Evolutionary conservation across 2,329 filamentous ascomycete genomes (phyloP), one percentile per base, ranked within the genome.

Genomic region (Cladosporium oxysporum): DNA sequence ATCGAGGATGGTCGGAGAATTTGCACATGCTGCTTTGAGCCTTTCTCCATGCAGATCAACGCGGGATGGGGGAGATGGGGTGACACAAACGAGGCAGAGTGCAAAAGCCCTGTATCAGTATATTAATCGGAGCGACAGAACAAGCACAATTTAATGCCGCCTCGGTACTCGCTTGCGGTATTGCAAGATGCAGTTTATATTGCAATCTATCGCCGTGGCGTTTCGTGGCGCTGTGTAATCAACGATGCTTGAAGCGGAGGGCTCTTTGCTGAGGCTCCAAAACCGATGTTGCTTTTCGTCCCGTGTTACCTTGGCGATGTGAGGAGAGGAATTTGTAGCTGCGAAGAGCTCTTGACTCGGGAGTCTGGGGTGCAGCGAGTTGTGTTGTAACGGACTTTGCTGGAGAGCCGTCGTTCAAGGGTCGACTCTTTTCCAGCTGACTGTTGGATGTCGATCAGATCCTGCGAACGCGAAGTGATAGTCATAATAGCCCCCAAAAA

Each of bases 361-460:
- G 52, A 33, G 52, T 29, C n/a, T 29, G 52, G 52, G 52, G 31
- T 55, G 52, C 52, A 55, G 52, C 52, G 12, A 55, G 52, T 55
- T 4, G 52, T 31, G 28, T 21, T 33, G 12, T 31, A 14, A 55
- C 49, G 52, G 52, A 21, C 52, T 55, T 55, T 33, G 52, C 16
- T 14, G 55, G 55, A 58, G 55, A 58, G 55, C 55, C 55, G 55
- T 55, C 16, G 18, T 10, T 21, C n/a, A 11, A 23, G 41, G 41
- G 41, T 47, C n/a, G 10, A 21, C 41, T 47, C 21, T 47, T 44
- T 47, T n/a, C 33, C 52, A 55, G 52, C 52, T 55, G 41, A 47
- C 21, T 58, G 55, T 58, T 58, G 55, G 55, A 41, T 33, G 33
- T 23, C 21, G 55, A 58, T 53, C 49, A 28, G 14, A 53, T 58